Percentiles rank a stretch among this genome's conserved stretches.
Evolutionary conservation across 345 rosid genomes (phyloP).

Genomic region (Eucalyptus erythrocorys): DNA sequence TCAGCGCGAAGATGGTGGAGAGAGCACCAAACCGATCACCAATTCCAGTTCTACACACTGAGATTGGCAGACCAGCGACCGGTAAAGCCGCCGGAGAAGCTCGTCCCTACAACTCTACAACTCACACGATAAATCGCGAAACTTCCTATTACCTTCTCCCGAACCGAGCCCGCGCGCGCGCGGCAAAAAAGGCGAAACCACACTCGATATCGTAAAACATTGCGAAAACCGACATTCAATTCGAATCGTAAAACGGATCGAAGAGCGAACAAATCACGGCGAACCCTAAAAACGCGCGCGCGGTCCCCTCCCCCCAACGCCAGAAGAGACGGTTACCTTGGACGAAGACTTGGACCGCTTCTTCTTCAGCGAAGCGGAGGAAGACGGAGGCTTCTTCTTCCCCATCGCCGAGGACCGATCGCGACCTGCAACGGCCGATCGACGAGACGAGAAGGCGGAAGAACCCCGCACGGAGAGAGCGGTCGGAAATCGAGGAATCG

Average conservation of each 20-base stretch:
- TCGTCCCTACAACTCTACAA: neutral
- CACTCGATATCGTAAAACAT: neutral
- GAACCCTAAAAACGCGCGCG: neutral
- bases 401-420: neutral
- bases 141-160: neutral
- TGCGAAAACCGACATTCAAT: neutral
- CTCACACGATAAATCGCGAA: neutral
- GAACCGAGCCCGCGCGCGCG: neutral
- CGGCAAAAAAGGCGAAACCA: neutral
- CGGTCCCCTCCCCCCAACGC: neutral
- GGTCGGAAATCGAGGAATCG: neutral
- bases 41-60: neutral
- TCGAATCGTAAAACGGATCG: neutral
- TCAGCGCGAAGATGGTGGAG: neutral
- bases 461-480: neutral
- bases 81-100: neutral
- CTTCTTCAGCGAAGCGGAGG: constrained; percentile 20
- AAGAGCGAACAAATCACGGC: neutral
- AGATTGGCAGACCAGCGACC: neutral
- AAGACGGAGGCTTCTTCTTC: neutral
- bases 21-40: neutral
- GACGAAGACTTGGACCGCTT: constrained; percentile 31
- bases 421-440: neutral
- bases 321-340: constrained; percentile 18
- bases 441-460: neutral